Conservation (phyloP, 169 alveolate genomes). For the Cryptosporidium bovis region DNA sequence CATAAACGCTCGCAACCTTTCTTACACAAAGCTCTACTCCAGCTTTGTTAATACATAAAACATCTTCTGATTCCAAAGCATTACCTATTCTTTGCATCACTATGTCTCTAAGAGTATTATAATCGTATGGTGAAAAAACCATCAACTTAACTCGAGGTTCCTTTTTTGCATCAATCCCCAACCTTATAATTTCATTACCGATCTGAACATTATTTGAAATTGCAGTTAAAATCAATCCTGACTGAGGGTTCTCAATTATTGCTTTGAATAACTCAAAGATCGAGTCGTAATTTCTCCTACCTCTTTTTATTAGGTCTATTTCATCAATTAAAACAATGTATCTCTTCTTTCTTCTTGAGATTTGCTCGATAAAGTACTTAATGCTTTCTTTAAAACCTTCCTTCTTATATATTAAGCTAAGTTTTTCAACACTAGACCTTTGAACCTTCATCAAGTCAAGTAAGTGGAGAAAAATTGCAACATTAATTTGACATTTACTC, state of each 20-base stretch:
- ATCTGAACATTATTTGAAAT: slow-evolving; percentile 50
- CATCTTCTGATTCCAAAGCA: neutral
- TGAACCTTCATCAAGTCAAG: slow-evolving; percentile 22
- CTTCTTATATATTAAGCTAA: slow-evolving; percentile 10
- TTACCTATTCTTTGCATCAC: slow-evolving; percentile 1
- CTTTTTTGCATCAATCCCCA: slow-evolving; percentile 14
- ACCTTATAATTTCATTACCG: slow-evolving; percentile 10
- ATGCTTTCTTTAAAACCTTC: slow-evolving; percentile 31
- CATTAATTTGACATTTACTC: neutral
- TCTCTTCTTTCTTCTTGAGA: slow-evolving; percentile 10
- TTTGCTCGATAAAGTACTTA: slow-evolving; percentile 19
- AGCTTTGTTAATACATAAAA: slow-evolving; percentile 11
- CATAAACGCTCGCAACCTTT: slow-evolving; percentile 63
- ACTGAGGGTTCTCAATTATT: slow-evolving; percentile 22
- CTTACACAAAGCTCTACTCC: slow-evolving; percentile 70
- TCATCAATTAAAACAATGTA: slow-evolving; percentile 51
- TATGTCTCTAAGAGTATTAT: slow-evolving; percentile 43
- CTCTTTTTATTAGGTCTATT: slow-evolving; percentile 17
- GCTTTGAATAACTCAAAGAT: slow-evolving; percentile 38
- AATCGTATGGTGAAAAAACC: slow-evolving; percentile 61
- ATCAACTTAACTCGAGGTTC: slow-evolving; percentile 33
- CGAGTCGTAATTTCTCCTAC: neutral
- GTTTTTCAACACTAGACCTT: slow-evolving; percentile 17
- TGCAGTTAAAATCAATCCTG: slow-evolving; percentile 10
- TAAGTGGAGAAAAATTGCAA: slow-evolving; percentile 15